Conservation (phyloP, 139 green algal genomes). For the Chlorella ohadii region DNA sequence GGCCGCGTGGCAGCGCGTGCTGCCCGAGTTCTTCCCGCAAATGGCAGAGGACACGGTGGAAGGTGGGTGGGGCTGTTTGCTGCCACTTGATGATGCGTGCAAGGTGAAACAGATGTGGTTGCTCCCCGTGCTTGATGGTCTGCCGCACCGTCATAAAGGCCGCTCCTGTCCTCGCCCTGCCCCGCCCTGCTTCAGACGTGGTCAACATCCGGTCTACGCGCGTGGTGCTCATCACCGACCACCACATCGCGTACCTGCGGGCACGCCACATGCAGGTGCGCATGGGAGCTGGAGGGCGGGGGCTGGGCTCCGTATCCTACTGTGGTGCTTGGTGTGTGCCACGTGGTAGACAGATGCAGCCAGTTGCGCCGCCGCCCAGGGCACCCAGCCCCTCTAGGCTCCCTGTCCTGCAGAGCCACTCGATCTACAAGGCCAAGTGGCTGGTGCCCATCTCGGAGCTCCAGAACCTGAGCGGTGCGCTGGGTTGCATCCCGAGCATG, state of each 20-base stretch:
- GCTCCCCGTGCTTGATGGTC: too few species aligned
- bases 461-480: constrained; percentile 54
- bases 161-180: not conserved
- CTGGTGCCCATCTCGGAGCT: constrained; percentile 52
- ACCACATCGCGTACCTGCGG: constrained; percentile 76
- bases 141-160: not conserved
- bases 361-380: too few species aligned
- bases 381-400: too few species aligned
- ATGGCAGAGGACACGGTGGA: constrained; percentile 49
- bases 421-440: constrained; percentile 65
- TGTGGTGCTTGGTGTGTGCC: too few species aligned
- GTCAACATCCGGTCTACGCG: constrained; percentile 63
- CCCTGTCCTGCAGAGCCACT: not conserved
- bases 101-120: too few species aligned
- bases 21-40: constrained; percentile 62
- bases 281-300: too few species aligned
- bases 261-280: constrained; percentile 19
- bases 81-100: too few species aligned
- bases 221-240: constrained; percentile 78
- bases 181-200: constrained; percentile 57
- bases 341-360: too few species aligned
- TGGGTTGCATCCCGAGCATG: too few species aligned
- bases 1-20: constrained; percentile 70
- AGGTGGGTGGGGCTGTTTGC: not conserved
- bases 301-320: too few species aligned